Conservation (phyloP, 495 filamentous ascomycete species). For the Xanthoparmelia taractica region DNA sequence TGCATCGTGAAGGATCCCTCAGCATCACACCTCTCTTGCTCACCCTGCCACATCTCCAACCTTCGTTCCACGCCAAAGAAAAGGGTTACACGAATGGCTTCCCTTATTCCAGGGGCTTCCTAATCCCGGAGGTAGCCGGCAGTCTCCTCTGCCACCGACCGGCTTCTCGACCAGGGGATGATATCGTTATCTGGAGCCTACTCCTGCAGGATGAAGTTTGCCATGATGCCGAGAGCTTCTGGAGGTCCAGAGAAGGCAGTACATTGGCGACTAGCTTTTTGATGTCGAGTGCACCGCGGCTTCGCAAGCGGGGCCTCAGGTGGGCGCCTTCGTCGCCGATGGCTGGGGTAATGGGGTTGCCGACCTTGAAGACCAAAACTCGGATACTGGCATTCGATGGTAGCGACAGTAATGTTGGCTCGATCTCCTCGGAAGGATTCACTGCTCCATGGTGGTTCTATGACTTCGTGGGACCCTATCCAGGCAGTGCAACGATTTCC, state of each 20-base stretch:
- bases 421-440: constrained; percentile 13
- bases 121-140: no score
- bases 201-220: constrained; percentile 13
- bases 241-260: constrained; percentile 10
- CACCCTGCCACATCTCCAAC: background rate
- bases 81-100: constrained; percentile 21
- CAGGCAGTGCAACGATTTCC: background rate
- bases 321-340: constrained; percentile 22
- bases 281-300: constrained; percentile 18
- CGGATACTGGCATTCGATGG: constrained; percentile 10
- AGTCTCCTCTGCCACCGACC: constrained; percentile 21
- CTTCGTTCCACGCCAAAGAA: background rate
- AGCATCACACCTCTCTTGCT: background rate
- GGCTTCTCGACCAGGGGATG: constrained; percentile 22
- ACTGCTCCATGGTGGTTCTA: constrained; percentile 13
- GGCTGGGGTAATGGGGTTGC: no score
- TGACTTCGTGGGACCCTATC: background rate
- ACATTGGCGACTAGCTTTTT: constrained; percentile 17
- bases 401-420: background rate
- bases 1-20: background rate
- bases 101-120: no score
- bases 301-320: constrained; percentile 11
- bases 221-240: constrained; percentile 15
- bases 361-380: no score
- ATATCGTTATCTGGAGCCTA: constrained; percentile 26